These are phyloP conservation scores for Saccharomycopsis sp. DNA, from an alignment of 805 yeast genomes.

Conservation along the genomic window DNA sequence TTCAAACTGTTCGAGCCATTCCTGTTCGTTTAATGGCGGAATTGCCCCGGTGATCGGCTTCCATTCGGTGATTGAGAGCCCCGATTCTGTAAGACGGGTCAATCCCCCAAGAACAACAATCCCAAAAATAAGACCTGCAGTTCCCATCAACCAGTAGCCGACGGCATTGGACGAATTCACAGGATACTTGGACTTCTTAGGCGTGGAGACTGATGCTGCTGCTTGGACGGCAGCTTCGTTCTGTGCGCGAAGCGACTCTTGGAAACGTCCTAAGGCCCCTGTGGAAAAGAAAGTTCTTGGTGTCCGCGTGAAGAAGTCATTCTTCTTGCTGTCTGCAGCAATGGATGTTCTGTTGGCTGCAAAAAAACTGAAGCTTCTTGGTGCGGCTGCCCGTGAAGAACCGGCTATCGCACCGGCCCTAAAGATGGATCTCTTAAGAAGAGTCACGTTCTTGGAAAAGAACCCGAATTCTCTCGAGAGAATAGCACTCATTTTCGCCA, in stretches of 20 bases:
- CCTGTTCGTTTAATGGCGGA: slow-evolving; percentile 75
- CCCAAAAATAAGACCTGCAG: slow-evolving; percentile 86
- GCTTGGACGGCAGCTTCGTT: neutral
- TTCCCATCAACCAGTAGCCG: slow-evolving; percentile 84
- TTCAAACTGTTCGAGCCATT: slow-evolving; percentile 81
- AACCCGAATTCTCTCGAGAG: neutral
- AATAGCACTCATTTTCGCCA: neutral
- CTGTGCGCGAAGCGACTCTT: neutral
- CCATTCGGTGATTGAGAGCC: slow-evolving; percentile 96
- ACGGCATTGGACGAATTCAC: slow-evolving; percentile 50
- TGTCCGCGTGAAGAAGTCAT: neutral
- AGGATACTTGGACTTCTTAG: slow-evolving; percentile 10
- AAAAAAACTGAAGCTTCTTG: neutral
- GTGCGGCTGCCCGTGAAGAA: neutral
- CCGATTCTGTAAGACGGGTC: slow-evolving; percentile 92
- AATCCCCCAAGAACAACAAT: slow-evolving; percentile 96
- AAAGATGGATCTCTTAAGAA: neutral
- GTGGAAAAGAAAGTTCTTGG: neutral
- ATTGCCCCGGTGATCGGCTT: slow-evolving; percentile 92
- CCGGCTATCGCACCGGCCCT: neutral
- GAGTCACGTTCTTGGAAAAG: neutral
- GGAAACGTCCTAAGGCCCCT: neutral
- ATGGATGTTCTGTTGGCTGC: neutral
- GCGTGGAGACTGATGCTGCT: neutral
- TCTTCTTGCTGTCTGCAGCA: neutral